These are phyloP conservation scores for Rhodotorula diobovata DNA, from an alignment of 768 basidiomycete genomes.

Conservation along the genomic window DNA sequence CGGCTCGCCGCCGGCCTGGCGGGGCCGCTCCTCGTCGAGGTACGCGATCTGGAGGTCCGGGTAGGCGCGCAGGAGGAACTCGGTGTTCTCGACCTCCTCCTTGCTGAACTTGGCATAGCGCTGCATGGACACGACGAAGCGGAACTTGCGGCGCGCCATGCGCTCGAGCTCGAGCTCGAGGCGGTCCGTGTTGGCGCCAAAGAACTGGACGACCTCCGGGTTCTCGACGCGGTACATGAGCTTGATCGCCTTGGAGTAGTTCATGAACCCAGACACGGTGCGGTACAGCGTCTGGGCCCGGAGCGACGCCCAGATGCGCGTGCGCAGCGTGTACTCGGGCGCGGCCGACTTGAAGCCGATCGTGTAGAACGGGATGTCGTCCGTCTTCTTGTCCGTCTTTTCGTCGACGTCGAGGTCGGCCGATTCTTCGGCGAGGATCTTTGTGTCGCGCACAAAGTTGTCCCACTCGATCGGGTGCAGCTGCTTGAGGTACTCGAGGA, in stretches of 20 bases:
- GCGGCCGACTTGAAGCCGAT: conserved; percentile 99
- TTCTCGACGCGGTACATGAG: conserved; percentile 98
- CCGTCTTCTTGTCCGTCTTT: conserved; percentile 58
- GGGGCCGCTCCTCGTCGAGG: conserved; percentile 87
- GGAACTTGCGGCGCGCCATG: conserved; percentile 98
- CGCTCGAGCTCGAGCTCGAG: conserved; percentile 93
- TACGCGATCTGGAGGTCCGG: conserved; percentile 98
- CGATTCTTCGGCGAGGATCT: conserved; percentile 94
- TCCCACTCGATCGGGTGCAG: conserved; percentile 98
- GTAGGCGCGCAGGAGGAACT: conserved; percentile 93
- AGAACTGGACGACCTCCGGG: conserved; percentile 95
- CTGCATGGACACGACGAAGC: conserved; percentile 99
- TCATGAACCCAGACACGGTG: conserved; percentile 99
- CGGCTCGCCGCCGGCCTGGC: conserved; percentile 91
- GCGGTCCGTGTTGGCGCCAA: conserved; percentile 95
- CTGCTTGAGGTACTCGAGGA: conserved; percentile 96
- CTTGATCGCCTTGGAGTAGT: conserved; percentile 99
- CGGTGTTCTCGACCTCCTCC: conserved; percentile 98
- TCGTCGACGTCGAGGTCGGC: conserved; percentile 60
- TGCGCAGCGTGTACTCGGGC: conserved; percentile 95
- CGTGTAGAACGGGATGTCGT: conserved; percentile 95
- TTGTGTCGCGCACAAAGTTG: conserved; percentile 99
- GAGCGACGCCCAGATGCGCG: conserved; percentile 97
- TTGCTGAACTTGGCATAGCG: conserved; percentile 99
- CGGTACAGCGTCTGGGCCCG: conserved; percentile 97